phyloP scores from a whole-genome alignment of 345 rosid species.

The Aquilaria sinensis region DNA sequence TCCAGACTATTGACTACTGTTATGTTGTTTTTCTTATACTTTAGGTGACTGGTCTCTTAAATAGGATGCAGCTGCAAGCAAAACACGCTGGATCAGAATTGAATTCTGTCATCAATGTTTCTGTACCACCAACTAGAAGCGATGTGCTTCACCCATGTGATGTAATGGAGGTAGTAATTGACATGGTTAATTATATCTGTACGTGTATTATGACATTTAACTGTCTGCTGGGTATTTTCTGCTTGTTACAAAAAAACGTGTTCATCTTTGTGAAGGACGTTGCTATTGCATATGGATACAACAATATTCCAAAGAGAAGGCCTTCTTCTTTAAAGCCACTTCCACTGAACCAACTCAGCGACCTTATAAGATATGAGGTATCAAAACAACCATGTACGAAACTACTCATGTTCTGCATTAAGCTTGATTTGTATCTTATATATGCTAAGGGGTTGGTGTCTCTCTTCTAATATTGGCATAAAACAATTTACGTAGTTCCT shows the following conservation, averaged over 20 bases:
- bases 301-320: constrained; percentile 67
- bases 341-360: constrained; percentile 66
- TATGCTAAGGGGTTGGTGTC: too few species aligned
- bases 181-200: not conserved
- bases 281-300: constrained; percentile 92
- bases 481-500: too few species aligned
- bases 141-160: constrained; percentile 93
- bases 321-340: constrained; percentile 60
- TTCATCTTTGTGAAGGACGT: constrained; percentile 54
- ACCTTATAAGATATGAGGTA: constrained; percentile 82
- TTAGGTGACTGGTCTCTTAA: constrained; percentile 66
- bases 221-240: not conserved
- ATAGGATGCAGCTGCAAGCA: constrained; percentile 74
- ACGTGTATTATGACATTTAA: not conserved
- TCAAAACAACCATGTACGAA: not conserved
- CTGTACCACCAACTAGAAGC: constrained; percentile 81
- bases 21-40: constrained; percentile 3
- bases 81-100: constrained; percentile 30
- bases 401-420: not conserved
- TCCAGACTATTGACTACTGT: not conserved
- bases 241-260: constrained; percentile 4
- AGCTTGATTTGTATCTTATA: too few species aligned
- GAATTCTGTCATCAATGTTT: constrained; percentile 42
- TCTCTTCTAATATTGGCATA: too few species aligned
- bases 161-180: constrained; percentile 74